Evolutionary conservation across 2,329 filamentous ascomycete species (phyloP).

Genomic region (Drechslerella stenobrocha): DNA sequence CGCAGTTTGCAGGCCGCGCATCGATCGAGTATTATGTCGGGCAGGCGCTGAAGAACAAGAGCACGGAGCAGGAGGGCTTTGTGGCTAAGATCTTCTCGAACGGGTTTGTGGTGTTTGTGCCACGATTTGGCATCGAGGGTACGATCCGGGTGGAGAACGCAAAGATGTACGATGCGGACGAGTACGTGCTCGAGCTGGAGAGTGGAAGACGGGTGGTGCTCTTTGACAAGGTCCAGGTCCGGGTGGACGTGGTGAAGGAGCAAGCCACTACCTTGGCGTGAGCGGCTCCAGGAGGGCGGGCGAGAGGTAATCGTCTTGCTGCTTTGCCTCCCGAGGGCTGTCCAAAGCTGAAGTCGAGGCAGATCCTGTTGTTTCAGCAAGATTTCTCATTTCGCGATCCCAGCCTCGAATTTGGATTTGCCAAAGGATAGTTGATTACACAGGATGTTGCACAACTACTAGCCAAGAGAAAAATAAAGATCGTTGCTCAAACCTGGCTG

Average conservation of each 20-base stretch:
- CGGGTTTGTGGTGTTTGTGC: conserved; percentile 94
- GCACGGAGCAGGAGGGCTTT: conserved; percentile 84
- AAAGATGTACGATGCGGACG: conserved; percentile 80
- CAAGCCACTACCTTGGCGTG: conserved; percentile 74
- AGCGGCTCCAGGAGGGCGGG: background rate
- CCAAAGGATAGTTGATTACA: no score
- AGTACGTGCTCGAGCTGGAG: conserved; percentile 67
- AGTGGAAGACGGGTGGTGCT: conserved; percentile 68
- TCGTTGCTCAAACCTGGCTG: no score
- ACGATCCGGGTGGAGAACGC: conserved; percentile 78
- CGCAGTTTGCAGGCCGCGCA: conserved; percentile 89
- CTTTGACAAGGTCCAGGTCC: conserved; percentile 88
- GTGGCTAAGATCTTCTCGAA: conserved; percentile 98
- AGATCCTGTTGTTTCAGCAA: background rate
- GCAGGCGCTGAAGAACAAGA: conserved; percentile 80
- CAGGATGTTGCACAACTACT: no score
- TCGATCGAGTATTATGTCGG: conserved; percentile 98
- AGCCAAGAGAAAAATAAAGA: no score
- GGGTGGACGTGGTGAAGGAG: conserved; percentile 89
- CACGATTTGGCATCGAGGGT: conserved; percentile 91
- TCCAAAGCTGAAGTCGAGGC: conserved; percentile 2
- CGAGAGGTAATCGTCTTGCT: background rate
- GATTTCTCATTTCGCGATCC: background rate
- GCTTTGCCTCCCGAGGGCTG: background rate
- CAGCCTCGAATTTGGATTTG: no score